A percentile compares a stretch with the other conserved stretches of the same genome.
Evolutionary conservation across 768 basidiomycete species (phyloP).

Genomic region (Phlebiopsis flavidoalba): DNA sequence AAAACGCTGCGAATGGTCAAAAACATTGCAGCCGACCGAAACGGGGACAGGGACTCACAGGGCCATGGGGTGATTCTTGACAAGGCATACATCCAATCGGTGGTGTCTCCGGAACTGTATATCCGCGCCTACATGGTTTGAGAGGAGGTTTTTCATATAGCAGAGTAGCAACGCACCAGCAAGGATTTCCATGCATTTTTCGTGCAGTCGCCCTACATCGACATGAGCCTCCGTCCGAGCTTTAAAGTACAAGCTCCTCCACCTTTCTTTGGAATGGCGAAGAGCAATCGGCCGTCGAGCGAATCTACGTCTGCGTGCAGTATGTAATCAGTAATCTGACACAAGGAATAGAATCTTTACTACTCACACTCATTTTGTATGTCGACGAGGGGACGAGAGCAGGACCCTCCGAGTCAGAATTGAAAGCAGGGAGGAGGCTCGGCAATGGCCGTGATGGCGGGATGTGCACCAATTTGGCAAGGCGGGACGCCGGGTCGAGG

Average conservation of each 20-base stretch:
- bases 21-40: neutral
- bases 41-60: conserved; percentile 50
- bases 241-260: conserved; percentile 5
- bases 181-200: conserved; percentile 83
- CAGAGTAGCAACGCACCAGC: conserved; percentile 46
- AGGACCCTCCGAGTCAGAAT: neutral
- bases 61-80: conserved; percentile 88
- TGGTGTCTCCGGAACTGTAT: conserved; percentile 88
- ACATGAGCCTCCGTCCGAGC: neutral
- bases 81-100: conserved; percentile 90
- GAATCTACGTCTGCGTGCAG: conserved; percentile 56
- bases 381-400: neutral
- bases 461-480: neutral
- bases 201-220: conserved; percentile 66
- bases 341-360: too few relatives aligned
- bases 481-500: too few relatives aligned
- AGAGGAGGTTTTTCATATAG: neutral
- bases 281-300: conserved; percentile 80
- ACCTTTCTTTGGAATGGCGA: conserved; percentile 99
- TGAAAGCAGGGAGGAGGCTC: neutral
- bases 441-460: neutral
- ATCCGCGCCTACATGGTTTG: conserved; percentile 60
- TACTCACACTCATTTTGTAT: conserved; percentile 9
- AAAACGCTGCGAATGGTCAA: conserved; percentile 55
- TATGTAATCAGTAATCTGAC: neutral